Percentiles rank a stretch among this genome's conserved stretches.
Evolutionary conservation across 129 eudicot species (phyloP).

Genomic region (Sambucus nigra): DNA sequence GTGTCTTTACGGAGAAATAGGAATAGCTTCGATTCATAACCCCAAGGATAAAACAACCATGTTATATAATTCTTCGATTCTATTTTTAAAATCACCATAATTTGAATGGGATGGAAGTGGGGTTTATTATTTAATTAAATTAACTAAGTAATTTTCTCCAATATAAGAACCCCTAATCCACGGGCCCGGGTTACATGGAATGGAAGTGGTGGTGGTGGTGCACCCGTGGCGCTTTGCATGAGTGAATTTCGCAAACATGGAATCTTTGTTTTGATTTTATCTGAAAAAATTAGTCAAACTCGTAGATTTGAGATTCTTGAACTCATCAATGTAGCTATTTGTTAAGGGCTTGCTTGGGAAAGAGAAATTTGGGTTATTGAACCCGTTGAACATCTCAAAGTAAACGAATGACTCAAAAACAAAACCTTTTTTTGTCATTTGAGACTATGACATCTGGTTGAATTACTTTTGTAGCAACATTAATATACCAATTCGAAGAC

Average conservation of each 20-base stretch:
- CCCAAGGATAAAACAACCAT: too few species aligned
- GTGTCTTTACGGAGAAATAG: too few species aligned
- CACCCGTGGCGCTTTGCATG: too few species aligned
- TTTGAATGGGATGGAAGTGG: too few species aligned
- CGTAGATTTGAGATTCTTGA: conserved; percentile 37
- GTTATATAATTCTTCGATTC: too few species aligned
- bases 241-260: conserved; percentile 50
- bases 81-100: too few species aligned
- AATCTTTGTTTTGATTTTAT: conserved; percentile 29
- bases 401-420: conserved; percentile 69
- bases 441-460: conserved; percentile 26
- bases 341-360: conserved; percentile 17
- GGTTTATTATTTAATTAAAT: too few species aligned
- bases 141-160: too few species aligned
- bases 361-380: conserved; percentile 20
- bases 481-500: conserved; percentile 66
- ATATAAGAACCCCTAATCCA: too few species aligned
- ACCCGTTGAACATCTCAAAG: conserved; percentile 62
- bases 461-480: conserved; percentile 50
- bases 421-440: conserved; percentile 41
- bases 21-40: too few species aligned
- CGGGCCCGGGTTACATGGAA: too few species aligned
- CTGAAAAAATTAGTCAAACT: conserved; percentile 27
- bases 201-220: too few species aligned
- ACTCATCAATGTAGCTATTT: conserved; percentile 31